Base-by-base conservation (phyloP, 208 protist species). In the Angomonas desouzai region DNA sequence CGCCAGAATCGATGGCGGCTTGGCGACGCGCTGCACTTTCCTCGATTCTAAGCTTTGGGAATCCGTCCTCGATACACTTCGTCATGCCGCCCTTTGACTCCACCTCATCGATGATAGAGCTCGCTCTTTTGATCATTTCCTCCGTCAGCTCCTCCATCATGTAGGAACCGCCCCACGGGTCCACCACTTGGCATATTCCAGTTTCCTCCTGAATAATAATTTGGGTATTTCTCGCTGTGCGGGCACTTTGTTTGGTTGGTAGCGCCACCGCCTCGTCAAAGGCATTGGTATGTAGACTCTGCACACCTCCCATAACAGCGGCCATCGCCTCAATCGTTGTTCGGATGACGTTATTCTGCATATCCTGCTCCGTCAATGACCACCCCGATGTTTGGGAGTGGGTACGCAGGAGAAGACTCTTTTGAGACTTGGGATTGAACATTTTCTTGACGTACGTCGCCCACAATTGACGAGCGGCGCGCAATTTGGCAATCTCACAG, bases 241-340 rank as follows among this genome's bases (percentile, higher is more conserved):
- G 74, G 10, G 96, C 83, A 36, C 80, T 94, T 62, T 95, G 92
- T 45, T 84, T 81, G 6, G 96, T 98, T 33, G 97, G 97, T 36
- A 99, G 79, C 29, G 93, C 94, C 11, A 98, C 85, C 6, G 89
- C 92, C 74, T 99, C 97, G 70, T 99, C 96, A 18, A 96, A 94
- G 23, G 95, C 81, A 76, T 99, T 99, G 2, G 97, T 99, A 62
- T 98, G 94, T 33, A 98, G 68, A 36, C 66, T 83, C 77, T 98
- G 94, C 36, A 94, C 88, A 30, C 89, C 92, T 43, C 96, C 97
- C 58, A 98, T 85, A 10, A 97, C 89, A 7, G 97, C 95, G 0
- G 97, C 96, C 93, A 98, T 98, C 1, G 97, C 97, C 73, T 99
- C 97, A 28, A 99, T 80, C 1, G 97, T 98, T 3, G 97, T 98